Percentiles rank a stretch among this genome's conserved stretches.
Evolutionary conservation across 352 stramenopile genomes (phyloP).

Genomic region (Phytophthora nicotianae): DNA sequence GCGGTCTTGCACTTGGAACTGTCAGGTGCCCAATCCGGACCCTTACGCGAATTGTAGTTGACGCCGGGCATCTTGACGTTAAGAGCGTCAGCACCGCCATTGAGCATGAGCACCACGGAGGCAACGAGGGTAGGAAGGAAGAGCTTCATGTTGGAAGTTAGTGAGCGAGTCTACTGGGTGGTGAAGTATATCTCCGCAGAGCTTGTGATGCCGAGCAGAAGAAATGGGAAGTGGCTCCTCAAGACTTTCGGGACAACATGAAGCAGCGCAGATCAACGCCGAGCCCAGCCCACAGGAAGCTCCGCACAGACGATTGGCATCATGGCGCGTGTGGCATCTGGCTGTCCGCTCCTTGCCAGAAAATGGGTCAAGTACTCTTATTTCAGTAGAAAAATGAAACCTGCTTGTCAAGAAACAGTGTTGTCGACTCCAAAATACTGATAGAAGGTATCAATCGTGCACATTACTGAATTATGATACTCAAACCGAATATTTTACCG

Average conservation of each 20-base stretch:
- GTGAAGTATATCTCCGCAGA: conserved; percentile 1
- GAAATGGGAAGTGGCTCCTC: conserved; percentile 9
- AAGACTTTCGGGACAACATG: neutral
- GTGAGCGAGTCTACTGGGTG: neutral
- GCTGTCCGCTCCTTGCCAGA: neutral
- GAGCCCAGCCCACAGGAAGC: conserved; percentile 7
- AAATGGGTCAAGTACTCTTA: neutral
- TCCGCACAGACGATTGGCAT: conserved; percentile 9
- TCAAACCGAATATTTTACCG: conserved; percentile 3
- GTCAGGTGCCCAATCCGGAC: conserved; percentile 48
- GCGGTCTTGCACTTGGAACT: conserved; percentile 54
- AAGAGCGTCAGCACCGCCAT: conserved; percentile 33
- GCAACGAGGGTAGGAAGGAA: conserved; percentile 26
- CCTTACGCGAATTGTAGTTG: conserved; percentile 80
- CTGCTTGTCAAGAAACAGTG: neutral
- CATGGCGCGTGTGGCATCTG: conserved; percentile 1
- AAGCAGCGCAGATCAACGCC: conserved; percentile 1
- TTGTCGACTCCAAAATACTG: neutral
- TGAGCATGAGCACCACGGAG: conserved; percentile 25
- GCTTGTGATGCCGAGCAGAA: conserved; percentile 2
- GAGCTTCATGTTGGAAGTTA: conserved; percentile 38
- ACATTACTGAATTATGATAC: neutral
- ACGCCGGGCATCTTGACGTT: conserved; percentile 68
- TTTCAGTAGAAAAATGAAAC: neutral
- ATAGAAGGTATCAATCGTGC: neutral